Evolutionary conservation across 1,284 basidiomycete genomes (phyloP).

Genomic region (Tilletia walkeri): DNA sequence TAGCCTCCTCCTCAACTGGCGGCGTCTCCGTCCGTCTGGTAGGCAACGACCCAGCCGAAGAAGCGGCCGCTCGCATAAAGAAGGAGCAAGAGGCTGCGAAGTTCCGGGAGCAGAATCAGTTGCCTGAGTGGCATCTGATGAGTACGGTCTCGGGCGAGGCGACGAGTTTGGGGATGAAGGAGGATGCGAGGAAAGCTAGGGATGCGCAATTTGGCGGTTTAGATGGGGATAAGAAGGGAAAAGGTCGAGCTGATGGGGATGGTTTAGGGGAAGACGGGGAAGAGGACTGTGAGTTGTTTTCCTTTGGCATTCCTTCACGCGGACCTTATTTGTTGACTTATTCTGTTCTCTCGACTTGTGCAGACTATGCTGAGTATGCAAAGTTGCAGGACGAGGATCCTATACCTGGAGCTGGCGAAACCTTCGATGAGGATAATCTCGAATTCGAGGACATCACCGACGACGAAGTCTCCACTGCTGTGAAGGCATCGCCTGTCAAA

Average conservation of each 20-base stretch:
- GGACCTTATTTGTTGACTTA: not conserved
- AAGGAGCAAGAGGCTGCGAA: conserved; percentile 43
- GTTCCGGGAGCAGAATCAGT: conserved; percentile 73
- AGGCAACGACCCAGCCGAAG: conserved; percentile 39
- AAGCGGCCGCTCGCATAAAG: conserved; percentile 58
- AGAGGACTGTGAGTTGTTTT: conserved; percentile 36
- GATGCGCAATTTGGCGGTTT: conserved; percentile 24
- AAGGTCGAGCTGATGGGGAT: conserved; percentile 27
- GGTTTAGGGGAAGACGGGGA: conserved; percentile 25
- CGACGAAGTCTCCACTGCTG: conserved; percentile 1
- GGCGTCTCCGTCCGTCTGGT: conserved; percentile 49
- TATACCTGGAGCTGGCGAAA: not conserved
- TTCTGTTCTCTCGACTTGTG: not conserved
- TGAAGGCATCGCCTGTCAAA: not conserved
- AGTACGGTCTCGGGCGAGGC: conserved; percentile 89
- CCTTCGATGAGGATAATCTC: conserved; percentile 15
- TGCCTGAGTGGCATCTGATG: conserved; percentile 89
- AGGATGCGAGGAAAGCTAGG: conserved; percentile 25
- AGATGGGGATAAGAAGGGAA: conserved; percentile 31
- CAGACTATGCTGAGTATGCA: conserved; percentile 49
- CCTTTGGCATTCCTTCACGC: not conserved
- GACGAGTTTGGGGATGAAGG: conserved; percentile 70
- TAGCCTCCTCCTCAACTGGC: conserved; percentile 23
- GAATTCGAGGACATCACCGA: conserved; percentile 18
- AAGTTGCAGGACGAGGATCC: conserved; percentile 36